Base-by-base conservation (phyloP, 768 basidiomycete genomes). In the Amanita pseudoporphyria region DNA sequence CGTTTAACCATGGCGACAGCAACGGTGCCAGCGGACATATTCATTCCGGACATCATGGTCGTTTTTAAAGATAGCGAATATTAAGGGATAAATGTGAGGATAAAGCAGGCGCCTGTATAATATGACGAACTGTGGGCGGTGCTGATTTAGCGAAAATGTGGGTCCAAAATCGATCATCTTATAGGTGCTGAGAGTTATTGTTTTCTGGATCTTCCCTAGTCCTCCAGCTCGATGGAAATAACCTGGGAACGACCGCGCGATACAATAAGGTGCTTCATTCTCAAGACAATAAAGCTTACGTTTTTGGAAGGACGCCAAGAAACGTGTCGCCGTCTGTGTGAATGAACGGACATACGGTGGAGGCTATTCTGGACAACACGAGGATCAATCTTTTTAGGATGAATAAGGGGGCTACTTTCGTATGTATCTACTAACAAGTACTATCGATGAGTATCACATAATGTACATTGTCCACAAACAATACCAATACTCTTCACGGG, bases 1-100 rank as follows among this genome's bases (percentile, higher is more conserved):
- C 75, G 78, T 55, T 80, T 78, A 40, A 86, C 80, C 51, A 85
- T 59, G 18, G 84, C 84, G 50, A 86, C 74, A 45, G 82, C 84
- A 52, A 84, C 65, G 35, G 76, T 72, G 45, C 84, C 80, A 59
- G 76, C 63, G 56, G 73, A 64, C 71, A 80, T 71, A 21, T 36
- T 16, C 18, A 24, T 35, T 22, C 36, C 12, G 6, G 45, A 36
- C 19, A 35, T 22, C 33, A 37, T 24, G 19, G 6, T 19, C 6
- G 5, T 47, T 16, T 19, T 16, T 18, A 40, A 7, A 14, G 26
- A 22, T 41, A 22, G 19, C n/a, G n/a, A n/a, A n/a, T n/a, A n/a
- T n/a, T n/a, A n/a, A n/a, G n/a, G n/a, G n/a, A n/a, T n/a, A n/a
- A n/a, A n/a, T n/a, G n/a, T n/a, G n/a, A n/a, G n/a, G n/a, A n/a